A percentile compares a stretch with the other conserved stretches of the same genome.
Conservation (phyloP, 257 asterid genomes). For the Marsdenia floribunda region DNA sequence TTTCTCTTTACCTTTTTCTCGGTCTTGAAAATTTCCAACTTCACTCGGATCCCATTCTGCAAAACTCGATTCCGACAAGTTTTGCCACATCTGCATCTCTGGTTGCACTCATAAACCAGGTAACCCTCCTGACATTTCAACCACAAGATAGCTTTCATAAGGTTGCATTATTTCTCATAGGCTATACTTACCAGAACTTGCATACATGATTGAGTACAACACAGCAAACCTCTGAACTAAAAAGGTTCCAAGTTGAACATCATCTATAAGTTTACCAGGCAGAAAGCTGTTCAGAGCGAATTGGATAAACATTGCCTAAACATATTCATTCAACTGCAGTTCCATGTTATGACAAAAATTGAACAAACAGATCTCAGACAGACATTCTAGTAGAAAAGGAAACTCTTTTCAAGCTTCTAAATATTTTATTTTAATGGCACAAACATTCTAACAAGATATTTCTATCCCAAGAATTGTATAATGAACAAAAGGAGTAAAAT, state of each 20-base stretch:
- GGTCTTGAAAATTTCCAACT: conserved; percentile 85
- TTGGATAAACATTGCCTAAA: background rate
- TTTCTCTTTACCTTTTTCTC: conserved; percentile 61
- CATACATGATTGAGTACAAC: background rate
- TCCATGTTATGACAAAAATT: background rate
- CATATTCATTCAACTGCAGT: background rate
- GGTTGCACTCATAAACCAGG: conserved; percentile 93
- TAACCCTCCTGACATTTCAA: conserved; percentile 77
- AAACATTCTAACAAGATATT: background rate
- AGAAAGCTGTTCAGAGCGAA: conserved; percentile 10
- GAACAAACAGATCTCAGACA: background rate
- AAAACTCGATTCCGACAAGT: conserved; percentile 85
- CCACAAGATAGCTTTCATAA: conserved; percentile 14
- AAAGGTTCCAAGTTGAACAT: background rate
- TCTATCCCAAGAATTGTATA: background rate
- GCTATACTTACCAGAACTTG: background rate
- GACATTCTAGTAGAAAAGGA: background rate
- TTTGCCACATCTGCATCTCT: conserved; percentile 69
- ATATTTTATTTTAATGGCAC: background rate
- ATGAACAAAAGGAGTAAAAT: background rate
- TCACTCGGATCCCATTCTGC: conserved; percentile 85
- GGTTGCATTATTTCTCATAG: background rate
- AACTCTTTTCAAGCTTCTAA: background rate
- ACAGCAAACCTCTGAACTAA: background rate
- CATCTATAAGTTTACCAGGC: background rate